A percentile compares a stretch with the other conserved stretches of the same genome.
Conservation (phyloP, 176 grass and related monocot species). For the Thalia dealbata region DNA sequence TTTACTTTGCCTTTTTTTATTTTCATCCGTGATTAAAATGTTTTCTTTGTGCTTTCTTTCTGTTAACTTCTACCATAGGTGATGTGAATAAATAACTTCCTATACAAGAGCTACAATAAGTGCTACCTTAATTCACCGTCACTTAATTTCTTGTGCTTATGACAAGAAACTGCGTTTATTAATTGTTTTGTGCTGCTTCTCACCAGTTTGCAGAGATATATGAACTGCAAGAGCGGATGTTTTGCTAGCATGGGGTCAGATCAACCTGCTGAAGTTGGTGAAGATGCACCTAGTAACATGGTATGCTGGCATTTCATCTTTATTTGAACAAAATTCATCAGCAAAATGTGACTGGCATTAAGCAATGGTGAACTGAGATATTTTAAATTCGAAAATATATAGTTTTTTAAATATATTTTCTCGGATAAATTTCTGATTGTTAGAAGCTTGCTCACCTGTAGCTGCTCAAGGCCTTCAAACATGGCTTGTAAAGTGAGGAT, state of each 20-base stretch:
- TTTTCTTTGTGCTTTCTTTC: too few species aligned
- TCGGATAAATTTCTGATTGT: background rate
- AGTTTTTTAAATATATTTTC: background rate
- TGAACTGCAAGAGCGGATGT: conserved; percentile 88
- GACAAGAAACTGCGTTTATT: background rate
- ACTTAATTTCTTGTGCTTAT: background rate
- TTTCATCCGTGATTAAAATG: too few species aligned
- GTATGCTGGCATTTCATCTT: conserved; percentile 32
- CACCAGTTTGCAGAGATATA: conserved; percentile 88
- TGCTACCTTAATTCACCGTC: background rate
- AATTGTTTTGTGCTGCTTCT: conserved; percentile 11
- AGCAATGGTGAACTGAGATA: background rate
- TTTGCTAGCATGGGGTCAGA: conserved; percentile 70
- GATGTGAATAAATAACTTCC: too few species aligned
- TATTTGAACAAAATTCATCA: background rate
- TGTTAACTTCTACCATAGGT: too few species aligned
- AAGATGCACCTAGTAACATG: conserved; percentile 70
- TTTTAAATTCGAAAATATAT: background rate
- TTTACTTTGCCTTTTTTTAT: too few species aligned
- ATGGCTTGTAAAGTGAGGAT: too few species aligned
- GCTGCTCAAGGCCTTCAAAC: too few species aligned
- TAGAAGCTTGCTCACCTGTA: too few species aligned
- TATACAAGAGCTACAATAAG: too few species aligned
- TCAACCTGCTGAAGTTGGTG: conserved; percentile 81
- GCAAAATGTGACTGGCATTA: background rate